Evolutionary conservation across 2,329 filamentous ascomycete species (phyloP), one percentile per base, ranked within the genome.

Genomic region (Stagonosporopsis chrysanthemi): DNA sequence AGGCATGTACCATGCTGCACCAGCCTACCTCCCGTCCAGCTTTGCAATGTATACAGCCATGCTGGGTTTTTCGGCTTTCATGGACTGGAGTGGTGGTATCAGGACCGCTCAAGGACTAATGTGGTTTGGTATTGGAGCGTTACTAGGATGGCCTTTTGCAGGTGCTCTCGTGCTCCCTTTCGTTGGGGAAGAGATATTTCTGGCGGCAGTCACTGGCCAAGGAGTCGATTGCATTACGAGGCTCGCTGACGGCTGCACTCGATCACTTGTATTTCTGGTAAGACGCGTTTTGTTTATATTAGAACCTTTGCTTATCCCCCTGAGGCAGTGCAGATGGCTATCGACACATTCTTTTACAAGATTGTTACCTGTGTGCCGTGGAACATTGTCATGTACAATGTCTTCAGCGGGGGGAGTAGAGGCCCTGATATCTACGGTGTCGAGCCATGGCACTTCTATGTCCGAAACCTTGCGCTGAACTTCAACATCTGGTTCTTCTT

Each of bases 31-130:
- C 5, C 95, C 95, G 0, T 97, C 93, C 8, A 97, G 90, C 75
- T 99, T 99, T 72, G 90, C 95, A 71, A 99, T 99, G 95, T 97
- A 96, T 75, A 90, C 88, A 58, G 88, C 87, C 14, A 95, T 95
- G 83, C 81, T 98, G 7, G 95, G 93, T 11, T 86, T 92, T 52
- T 86, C 92, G 1, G 87, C 91, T 0, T 99, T 98, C 76, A 90
- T 99, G 85, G 91, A 97, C 77, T 95, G 91, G 89, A 85, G 85
- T 35, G 88, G 88, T 19, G 90, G 91, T 0, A 80, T 92, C 42
- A 91, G 89, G 75, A 96, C 91, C 0, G 88, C 90, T 0, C 84
- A 87, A 71, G 95, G 91, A 35, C 92, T 99, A 60, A 89, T 91
- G 77, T 97, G 91, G 88, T 96, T 98, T 71, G 92, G 91, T 14